Evolutionary conservation across 2,329 filamentous ascomycete genomes (phyloP).

Genomic region (Aspergillus pseudoglaucus): DNA sequence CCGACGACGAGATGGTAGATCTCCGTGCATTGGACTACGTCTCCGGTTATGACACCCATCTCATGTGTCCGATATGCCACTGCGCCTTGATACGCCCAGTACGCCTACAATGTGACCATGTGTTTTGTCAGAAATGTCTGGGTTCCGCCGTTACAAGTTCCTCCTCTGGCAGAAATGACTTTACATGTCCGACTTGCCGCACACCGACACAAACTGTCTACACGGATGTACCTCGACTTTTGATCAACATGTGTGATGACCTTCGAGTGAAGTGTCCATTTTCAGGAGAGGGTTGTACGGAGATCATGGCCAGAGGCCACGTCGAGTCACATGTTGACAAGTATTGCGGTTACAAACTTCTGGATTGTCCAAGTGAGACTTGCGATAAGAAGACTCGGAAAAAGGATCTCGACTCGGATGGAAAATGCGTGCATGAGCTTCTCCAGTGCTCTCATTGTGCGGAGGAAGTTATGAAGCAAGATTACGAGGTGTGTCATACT

Average conservation of each 20-base stretch:
- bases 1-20: slow-evolving; percentile 40
- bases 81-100: slow-evolving; percentile 56
- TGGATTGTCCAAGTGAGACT: slow-evolving; percentile 46
- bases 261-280: slow-evolving; percentile 55
- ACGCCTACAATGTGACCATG: slow-evolving; percentile 55
- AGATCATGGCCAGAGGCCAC: slow-evolving; percentile 49
- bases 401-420: slow-evolving; percentile 47
- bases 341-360: slow-evolving; percentile 51
- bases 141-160: slow-evolving; percentile 40
- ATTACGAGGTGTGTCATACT: slow-evolving; percentile 42
- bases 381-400: slow-evolving; percentile 50
- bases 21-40: slow-evolving; percentile 54
- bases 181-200: slow-evolving; percentile 54
- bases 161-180: slow-evolving; percentile 24
- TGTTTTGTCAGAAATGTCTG: slow-evolving; percentile 57
- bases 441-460: slow-evolving; percentile 49
- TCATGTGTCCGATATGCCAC: slow-evolving; percentile 60
- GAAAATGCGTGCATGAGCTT: slow-evolving; percentile 48
- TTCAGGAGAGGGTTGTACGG: slow-evolving; percentile 47
- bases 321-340: slow-evolving; percentile 55
- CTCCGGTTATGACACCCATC: slow-evolving; percentile 50
- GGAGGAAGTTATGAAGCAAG: slow-evolving; percentile 47
- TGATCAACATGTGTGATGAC: slow-evolving; percentile 57
- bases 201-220: slow-evolving; percentile 34
- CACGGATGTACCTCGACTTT: slow-evolving; percentile 46